Evolutionary conservation across 1,284 basidiomycete species (phyloP).

Genomic region (Nidula niveotomentosa): DNA sequence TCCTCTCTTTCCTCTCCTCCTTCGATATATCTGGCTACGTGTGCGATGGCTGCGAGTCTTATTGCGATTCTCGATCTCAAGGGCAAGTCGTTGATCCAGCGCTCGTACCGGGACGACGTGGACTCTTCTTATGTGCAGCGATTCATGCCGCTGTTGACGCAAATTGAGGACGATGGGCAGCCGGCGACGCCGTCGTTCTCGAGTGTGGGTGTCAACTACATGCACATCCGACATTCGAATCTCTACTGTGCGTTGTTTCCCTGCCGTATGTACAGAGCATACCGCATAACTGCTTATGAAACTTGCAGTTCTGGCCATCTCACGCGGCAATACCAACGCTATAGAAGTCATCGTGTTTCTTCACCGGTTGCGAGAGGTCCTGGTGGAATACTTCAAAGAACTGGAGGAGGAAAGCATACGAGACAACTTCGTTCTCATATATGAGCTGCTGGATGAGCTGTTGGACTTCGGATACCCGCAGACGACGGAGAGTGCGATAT

Average conservation of each 20-base stretch:
- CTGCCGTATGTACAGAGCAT: background rate
- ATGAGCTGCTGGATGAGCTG: slow-evolving; percentile 98
- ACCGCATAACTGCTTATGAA: slow-evolving; percentile 2
- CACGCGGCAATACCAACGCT: slow-evolving; percentile 96
- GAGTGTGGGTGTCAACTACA: slow-evolving; percentile 92
- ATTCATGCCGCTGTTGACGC: slow-evolving; percentile 92
- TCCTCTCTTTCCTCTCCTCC: background rate
- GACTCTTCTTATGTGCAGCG: slow-evolving; percentile 86
- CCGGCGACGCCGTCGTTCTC: slow-evolving; percentile 96
- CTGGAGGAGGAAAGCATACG: slow-evolving; percentile 98
- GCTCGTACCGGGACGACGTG: slow-evolving; percentile 97
- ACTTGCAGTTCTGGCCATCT: slow-evolving; percentile 86
- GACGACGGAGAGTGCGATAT: slow-evolving; percentile 98
- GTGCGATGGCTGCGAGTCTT: slow-evolving; percentile 31
- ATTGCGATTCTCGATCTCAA: slow-evolving; percentile 98
- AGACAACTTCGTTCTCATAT: slow-evolving; percentile 98
- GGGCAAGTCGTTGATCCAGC: slow-evolving; percentile 97
- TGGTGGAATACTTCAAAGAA: slow-evolving; percentile 99
- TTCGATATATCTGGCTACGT: background rate
- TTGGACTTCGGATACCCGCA: slow-evolving; percentile 99
- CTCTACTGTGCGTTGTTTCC: slow-evolving; percentile 76
- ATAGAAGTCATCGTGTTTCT: slow-evolving; percentile 97
- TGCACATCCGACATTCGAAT: slow-evolving; percentile 98
- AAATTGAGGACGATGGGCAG: slow-evolving; percentile 96
- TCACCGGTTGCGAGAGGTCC: slow-evolving; percentile 86